Percentiles rank a stretch among this genome's conserved stretches.
phyloP scores from a whole-genome alignment of 2,329 filamentous ascomycete species.

The Ophiostoma quercus region DNA sequence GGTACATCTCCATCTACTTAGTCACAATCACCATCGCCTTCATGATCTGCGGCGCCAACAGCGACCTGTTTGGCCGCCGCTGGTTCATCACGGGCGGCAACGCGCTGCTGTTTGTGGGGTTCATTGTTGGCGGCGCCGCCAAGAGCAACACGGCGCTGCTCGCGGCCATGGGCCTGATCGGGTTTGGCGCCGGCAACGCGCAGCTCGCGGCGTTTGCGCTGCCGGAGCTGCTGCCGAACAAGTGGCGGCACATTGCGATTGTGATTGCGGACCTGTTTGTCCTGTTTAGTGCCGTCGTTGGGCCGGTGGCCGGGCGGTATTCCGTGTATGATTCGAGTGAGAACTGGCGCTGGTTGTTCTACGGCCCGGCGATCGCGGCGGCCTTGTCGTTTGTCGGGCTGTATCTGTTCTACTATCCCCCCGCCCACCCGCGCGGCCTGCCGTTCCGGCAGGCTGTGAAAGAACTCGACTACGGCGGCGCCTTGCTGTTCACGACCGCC shows the following conservation, averaged over 20 bases:
- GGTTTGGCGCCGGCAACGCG: conserved; percentile 42
- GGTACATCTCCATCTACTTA: conserved; percentile 37
- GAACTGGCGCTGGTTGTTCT: background rate
- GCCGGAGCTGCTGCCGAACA: conserved; percentile 45
- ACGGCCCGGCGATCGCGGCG: background rate
- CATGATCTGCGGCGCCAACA: conserved; percentile 41
- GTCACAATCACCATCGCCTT: conserved; percentile 41
- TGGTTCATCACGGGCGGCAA: conserved; percentile 44
- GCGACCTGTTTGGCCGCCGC: conserved; percentile 44
- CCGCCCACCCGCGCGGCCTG: conserved; percentile 34
- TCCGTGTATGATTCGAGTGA: background rate
- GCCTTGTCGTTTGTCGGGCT: conserved; percentile 35
- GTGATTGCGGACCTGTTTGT: conserved; percentile 41
- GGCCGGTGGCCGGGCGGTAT: conserved; percentile 39
- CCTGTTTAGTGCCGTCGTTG: conserved; percentile 43
- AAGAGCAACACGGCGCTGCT: conserved; percentile 38
- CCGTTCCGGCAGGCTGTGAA: conserved; percentile 35
- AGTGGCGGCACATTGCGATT: conserved; percentile 44
- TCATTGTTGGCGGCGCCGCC: conserved; percentile 38
- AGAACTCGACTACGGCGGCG: conserved; percentile 39
- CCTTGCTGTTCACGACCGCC: conserved; percentile 36
- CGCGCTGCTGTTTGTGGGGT: conserved; percentile 37
- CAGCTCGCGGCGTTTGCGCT: conserved; percentile 44
- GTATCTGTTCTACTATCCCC: conserved; percentile 37
- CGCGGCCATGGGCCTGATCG: conserved; percentile 39